These are phyloP conservation scores for Microbotryum silenes-acaulis DNA, from an alignment of 1,284 basidiomycete genomes.

Conservation along the genomic window DNA sequence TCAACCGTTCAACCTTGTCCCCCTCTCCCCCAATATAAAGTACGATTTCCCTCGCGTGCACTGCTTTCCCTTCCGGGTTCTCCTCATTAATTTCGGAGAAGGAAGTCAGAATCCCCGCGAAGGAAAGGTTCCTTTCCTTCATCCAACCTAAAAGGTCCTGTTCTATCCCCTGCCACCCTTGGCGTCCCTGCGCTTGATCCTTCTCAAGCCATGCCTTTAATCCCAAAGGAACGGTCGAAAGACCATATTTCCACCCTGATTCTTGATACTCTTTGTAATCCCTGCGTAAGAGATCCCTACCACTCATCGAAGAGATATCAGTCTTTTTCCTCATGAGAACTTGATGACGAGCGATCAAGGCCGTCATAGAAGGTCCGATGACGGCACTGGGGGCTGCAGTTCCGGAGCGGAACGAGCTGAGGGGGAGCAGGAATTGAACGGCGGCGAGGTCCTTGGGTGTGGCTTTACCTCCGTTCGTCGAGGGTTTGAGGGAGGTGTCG, in stretches of 20 bases:
- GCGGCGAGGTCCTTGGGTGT: conserved; percentile 55
- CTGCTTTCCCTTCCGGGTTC: conserved; percentile 48
- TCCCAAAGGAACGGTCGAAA: conserved; percentile 68
- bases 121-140: conserved; percentile 53
- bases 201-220: conserved; percentile 49
- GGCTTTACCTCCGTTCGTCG: conserved; percentile 54
- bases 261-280: conserved; percentile 86
- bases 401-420: conserved; percentile 10
- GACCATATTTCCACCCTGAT: conserved; percentile 48
- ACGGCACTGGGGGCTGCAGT: conserved; percentile 4
- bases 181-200: conserved; percentile 36
- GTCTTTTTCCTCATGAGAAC: conserved; percentile 56
- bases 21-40: conserved; percentile 50
- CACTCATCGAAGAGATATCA: conserved; percentile 60
- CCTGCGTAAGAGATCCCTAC: conserved; percentile 69
- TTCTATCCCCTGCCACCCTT: conserved; percentile 46
- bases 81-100: conserved; percentile 44
- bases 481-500: conserved; percentile 65
- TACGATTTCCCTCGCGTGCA: conserved; percentile 60
- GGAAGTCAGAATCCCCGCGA: conserved; percentile 70
- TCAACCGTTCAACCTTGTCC: neutral
- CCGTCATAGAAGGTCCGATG: neutral
- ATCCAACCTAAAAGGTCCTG: conserved; percentile 55
- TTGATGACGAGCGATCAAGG: neutral
- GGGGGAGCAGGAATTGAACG: conserved; percentile 51